Conservation (phyloP, 176 grass and related monocot genomes). For the Avena sativa region DNA sequence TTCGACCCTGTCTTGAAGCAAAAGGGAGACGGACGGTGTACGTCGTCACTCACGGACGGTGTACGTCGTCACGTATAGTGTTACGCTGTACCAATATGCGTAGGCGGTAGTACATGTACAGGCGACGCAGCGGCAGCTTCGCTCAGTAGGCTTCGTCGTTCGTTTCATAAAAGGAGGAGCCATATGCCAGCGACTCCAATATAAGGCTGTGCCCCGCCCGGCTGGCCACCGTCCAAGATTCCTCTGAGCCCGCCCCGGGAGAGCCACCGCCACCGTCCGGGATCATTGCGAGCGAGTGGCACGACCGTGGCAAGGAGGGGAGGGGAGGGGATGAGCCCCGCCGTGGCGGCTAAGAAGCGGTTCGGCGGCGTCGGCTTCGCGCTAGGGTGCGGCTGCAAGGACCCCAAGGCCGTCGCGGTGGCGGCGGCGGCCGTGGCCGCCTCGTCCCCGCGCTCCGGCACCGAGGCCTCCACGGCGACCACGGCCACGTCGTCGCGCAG, state of each 20-base stretch:
- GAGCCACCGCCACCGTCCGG: background rate
- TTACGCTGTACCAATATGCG: background rate
- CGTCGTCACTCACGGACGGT: background rate
- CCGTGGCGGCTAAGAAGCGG: constrained; percentile 38
- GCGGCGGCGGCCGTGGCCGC: constrained; percentile 38
- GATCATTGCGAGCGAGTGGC: background rate
- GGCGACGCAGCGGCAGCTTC: background rate
- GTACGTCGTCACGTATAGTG: background rate
- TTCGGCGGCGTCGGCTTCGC: constrained; percentile 42
- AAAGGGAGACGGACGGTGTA: background rate
- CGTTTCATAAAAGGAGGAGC: constrained; percentile 26
- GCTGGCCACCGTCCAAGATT: constrained; percentile 28
- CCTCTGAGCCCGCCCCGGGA: background rate
- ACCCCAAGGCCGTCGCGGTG: constrained; percentile 64
- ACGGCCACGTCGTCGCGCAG: constrained; percentile 44
- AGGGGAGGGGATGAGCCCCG: constrained; percentile 46
- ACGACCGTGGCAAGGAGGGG: background rate
- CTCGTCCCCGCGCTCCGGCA: constrained; percentile 44
- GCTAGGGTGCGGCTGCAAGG: constrained; percentile 67
- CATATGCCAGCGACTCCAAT: constrained; percentile 14
- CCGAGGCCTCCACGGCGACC: constrained; percentile 49
- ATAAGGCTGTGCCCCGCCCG: constrained; percentile 10
- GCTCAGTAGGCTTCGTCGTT: background rate
- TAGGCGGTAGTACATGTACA: background rate
- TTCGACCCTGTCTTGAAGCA: background rate